Evolutionary conservation across 202 grass and related monocot species (phyloP).

Genomic region (Eragrostis tef): DNA sequence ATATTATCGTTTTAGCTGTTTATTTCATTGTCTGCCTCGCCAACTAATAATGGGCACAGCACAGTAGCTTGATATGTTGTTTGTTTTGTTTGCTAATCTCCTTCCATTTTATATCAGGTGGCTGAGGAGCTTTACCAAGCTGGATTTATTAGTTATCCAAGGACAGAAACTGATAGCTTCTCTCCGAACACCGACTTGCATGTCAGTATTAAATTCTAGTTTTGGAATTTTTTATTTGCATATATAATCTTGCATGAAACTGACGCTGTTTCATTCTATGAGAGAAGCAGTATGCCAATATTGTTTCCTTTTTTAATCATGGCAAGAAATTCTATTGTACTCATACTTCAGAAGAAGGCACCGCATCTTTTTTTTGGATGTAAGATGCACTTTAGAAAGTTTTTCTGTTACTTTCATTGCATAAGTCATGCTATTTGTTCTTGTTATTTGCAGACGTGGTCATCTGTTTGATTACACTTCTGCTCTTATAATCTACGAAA

Average conservation of each 20-base stretch:
- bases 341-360: conserved; percentile 90
- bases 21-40: not conserved
- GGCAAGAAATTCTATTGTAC: conserved; percentile 59
- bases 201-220: conserved; percentile 66
- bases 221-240: conserved; percentile 65
- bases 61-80: conserved; percentile 4
- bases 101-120: conserved; percentile 54
- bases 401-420: conserved; percentile 17
- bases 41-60: conserved; percentile 39
- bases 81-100: conserved; percentile 41
- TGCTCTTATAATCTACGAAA: conserved; percentile 83
- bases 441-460: conserved; percentile 67
- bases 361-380: conserved; percentile 81
- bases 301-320: conserved; percentile 19
- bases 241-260: not conserved
- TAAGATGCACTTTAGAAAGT: conserved; percentile 57
- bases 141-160: conserved; percentile 97
- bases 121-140: conserved; percentile 92
- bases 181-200: conserved; percentile 86
- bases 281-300: not conserved
- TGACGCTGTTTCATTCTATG: not conserved
- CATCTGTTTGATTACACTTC: conserved; percentile 88
- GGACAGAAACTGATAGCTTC: conserved; percentile 95
- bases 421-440: conserved; percentile 37
- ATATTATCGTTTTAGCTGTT: conserved; percentile 17